Percentiles rank a stretch among this genome's conserved stretches.
Conservation (phyloP, 352 stramenopile species). For the Ochromonadaceae sp. region DNA sequence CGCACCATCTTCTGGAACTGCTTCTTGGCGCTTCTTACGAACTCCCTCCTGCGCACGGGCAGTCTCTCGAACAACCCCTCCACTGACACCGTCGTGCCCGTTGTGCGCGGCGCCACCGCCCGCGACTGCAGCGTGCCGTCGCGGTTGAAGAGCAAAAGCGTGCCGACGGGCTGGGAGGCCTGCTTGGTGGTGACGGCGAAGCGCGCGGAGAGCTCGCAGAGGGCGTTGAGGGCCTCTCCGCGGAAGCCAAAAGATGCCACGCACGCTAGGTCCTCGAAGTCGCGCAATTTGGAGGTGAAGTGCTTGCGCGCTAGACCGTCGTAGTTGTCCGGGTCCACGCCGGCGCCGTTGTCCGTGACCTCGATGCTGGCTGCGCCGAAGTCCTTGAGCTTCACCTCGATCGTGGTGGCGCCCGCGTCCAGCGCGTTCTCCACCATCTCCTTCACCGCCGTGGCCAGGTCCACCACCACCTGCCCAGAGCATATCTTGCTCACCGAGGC, state of each 20-base stretch:
- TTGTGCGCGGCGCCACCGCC: slow-evolving; percentile 42
- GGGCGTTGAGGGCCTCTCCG: slow-evolving; percentile 84
- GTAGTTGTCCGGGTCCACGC: slow-evolving; percentile 57
- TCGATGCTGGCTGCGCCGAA: slow-evolving; percentile 76
- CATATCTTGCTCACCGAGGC: slow-evolving; percentile 36
- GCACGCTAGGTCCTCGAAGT: slow-evolving; percentile 62
- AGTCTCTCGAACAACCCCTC: slow-evolving; percentile 76
- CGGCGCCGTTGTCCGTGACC: slow-evolving; percentile 82
- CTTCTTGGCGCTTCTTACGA: slow-evolving; percentile 70
- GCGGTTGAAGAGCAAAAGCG: slow-evolving; percentile 14
- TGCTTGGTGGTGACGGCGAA: slow-evolving; percentile 64
- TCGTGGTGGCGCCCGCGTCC: slow-evolving; percentile 49
- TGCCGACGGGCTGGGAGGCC: slow-evolving; percentile 34
- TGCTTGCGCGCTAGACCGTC: slow-evolving; percentile 66
- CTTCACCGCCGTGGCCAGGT: slow-evolving; percentile 86
- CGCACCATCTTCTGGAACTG: slow-evolving; percentile 78
- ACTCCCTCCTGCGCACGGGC: slow-evolving; percentile 74
- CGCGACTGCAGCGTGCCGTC: neutral
- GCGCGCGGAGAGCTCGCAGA: slow-evolving; percentile 65
- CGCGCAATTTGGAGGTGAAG: slow-evolving; percentile 85
- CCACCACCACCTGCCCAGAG: slow-evolving; percentile 78
- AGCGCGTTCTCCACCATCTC: slow-evolving; percentile 44
- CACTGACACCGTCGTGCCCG: slow-evolving; percentile 82
- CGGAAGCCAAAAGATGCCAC: slow-evolving; percentile 73
- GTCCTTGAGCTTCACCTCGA: slow-evolving; percentile 74